Evolutionary conservation across 495 filamentous ascomycete genomes (phyloP), one percentile per base, ranked within the genome.

Genomic region (Aspergillus campestris): DNA sequence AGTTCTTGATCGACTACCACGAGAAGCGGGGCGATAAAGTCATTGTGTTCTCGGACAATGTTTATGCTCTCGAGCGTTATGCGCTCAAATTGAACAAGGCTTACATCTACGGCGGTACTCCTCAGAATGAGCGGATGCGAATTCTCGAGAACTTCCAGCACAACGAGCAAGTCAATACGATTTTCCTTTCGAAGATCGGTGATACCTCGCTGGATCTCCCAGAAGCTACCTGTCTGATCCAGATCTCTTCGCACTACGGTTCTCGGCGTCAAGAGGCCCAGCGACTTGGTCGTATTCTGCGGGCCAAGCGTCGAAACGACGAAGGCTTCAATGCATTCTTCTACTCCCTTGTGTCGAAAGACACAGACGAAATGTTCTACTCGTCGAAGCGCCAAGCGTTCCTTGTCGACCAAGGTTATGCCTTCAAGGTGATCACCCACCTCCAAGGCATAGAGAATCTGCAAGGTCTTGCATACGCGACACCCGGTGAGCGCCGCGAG

Each of bases 311-410:
- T 30, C 75, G 94, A 50, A 97, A 96, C 58, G 92, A 99, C 65
- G 92, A 97, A 64, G 94, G 94, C 13, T 99, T 99, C 69, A 99
- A 99, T 66, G 92, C 92, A 0, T 99, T 99, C 69, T 99, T 99
- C 69, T 99, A 99, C 67, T 92, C 87, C 0, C 75, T 99, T 5
- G 92, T 99, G 29, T 92, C 86, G 8, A 96, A 96, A 62, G 92
- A 97, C 62, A 99, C 92, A 2, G 79, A 87, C 42, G 92, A 99
- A 67, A 97, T 99, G 94, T 91, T 83, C 63, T 99, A 95, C 70
- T 96, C 92, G 6, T 86, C 87, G 33, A 96, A 96, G 67, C 81
- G 92, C 14, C 92, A 99, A 60, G 94, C 92, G 24, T 99, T 99
- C 75, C 76, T 99, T 3, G 89, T 99, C 39, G 92, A 99, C 54